Conservation (phyloP, 352 stramenopile genomes). For the Phytophthora cajani region DNA sequence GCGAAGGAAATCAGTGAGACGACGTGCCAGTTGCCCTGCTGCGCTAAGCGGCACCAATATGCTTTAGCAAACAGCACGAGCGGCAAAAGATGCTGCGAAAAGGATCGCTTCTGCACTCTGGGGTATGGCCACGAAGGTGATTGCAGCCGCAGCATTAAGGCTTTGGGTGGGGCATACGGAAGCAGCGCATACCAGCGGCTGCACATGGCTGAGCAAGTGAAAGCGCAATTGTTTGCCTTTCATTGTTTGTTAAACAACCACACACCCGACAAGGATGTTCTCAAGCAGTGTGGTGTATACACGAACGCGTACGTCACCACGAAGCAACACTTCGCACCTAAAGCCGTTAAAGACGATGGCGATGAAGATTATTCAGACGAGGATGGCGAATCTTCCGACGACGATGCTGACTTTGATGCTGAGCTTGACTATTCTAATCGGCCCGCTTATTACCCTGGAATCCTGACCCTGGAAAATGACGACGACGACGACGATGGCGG, state of each 20-base stretch:
- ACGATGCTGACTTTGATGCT: slow-evolving; percentile 79
- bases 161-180: slow-evolving; percentile 72
- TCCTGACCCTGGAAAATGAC: slow-evolving; percentile 55
- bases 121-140: slow-evolving; percentile 74
- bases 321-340: slow-evolving; percentile 70
- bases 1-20: slow-evolving; percentile 84
- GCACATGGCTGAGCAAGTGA: slow-evolving; percentile 88
- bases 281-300: slow-evolving; percentile 88
- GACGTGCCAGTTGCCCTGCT: slow-evolving; percentile 88
- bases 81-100: slow-evolving; percentile 68
- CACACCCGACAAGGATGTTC: slow-evolving; percentile 80
- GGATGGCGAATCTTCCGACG: slow-evolving; percentile 67
- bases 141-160: slow-evolving; percentile 83
- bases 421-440: slow-evolving; percentile 45
- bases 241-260: slow-evolving; percentile 91
- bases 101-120: slow-evolving; percentile 87
- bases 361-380: slow-evolving; percentile 84
- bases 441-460: slow-evolving; percentile 63
- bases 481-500: slow-evolving; percentile 53
- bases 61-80: slow-evolving; percentile 46
- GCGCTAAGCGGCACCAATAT: slow-evolving; percentile 78
- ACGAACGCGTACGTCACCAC: slow-evolving; percentile 83
- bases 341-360: slow-evolving; percentile 58
- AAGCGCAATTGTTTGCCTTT: slow-evolving; percentile 89
- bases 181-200: slow-evolving; percentile 68